phyloP scores from a whole-genome alignment of 306 rosid genomes.

The Quercus robur region DNA sequence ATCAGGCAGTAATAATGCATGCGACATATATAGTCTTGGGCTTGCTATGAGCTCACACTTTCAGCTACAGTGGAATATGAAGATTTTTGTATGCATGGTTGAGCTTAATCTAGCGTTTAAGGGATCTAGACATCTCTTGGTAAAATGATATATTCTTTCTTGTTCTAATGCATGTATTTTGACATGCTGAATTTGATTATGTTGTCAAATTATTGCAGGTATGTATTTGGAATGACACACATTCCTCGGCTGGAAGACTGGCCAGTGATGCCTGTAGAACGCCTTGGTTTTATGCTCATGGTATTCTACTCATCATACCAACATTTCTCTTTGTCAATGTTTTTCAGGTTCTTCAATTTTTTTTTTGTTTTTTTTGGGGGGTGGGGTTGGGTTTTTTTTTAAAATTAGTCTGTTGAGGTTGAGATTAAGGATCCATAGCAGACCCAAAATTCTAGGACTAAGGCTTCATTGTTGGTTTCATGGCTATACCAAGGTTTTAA shows the following conservation, averaged over 20 bases:
- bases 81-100: neutral
- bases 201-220: conserved; percentile 42
- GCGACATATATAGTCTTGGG: neutral
- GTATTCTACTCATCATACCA: conserved; percentile 28
- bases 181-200: conserved; percentile 6
- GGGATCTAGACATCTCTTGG: neutral
- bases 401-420: no score
- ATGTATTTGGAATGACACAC: conserved; percentile 71
- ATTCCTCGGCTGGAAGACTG: conserved; percentile 83
- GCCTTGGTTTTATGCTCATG: conserved; percentile 69
- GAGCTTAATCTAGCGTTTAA: neutral
- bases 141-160: neutral
- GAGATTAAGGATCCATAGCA: no score
- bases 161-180: neutral
- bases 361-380: no score
- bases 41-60: neutral
- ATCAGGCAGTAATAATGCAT: neutral
- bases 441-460: no score
- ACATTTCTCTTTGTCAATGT: conserved; percentile 12
- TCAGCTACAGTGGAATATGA: neutral
- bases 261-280: conserved; percentile 87
- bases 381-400: neutral
- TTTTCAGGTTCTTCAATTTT: neutral
- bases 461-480: no score
- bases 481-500: no score